Percentiles rank a stretch among this genome's conserved stretches.
phyloP scores from a whole-genome alignment of 257 asterid genomes.

The Solanum bulbocastanum region DNA sequence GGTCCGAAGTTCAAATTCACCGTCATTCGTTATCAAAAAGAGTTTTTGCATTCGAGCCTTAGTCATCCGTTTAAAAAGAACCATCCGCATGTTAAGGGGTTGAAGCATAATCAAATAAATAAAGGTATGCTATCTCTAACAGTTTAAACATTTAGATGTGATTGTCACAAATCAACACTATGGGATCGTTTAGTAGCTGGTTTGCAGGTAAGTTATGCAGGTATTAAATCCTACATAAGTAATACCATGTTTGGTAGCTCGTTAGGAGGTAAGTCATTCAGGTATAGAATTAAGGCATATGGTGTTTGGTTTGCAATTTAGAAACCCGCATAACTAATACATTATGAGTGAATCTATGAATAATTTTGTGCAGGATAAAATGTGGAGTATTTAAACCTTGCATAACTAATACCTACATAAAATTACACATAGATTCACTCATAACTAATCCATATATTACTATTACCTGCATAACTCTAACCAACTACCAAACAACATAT shows the following conservation, averaged over 20 bases:
- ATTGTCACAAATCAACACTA: neutral
- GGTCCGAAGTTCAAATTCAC: neutral
- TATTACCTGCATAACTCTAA: neutral
- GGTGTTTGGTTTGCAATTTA: neutral
- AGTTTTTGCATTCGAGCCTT: neutral
- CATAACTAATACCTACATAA: neutral
- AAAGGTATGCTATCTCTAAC: neutral
- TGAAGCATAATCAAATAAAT: neutral
- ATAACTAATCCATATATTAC: neutral
- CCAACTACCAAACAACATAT: neutral
- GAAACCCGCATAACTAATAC: neutral
- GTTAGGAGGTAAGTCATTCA: neutral
- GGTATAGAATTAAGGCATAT: too few species aligned
- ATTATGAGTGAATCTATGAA: too few species aligned
- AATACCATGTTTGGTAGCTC: neutral
- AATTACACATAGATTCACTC: neutral
- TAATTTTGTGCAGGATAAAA: too few species aligned
- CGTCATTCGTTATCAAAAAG: neutral
- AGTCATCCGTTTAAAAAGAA: neutral
- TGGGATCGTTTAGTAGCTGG: neutral
- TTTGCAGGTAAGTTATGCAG: neutral
- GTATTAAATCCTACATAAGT: neutral
- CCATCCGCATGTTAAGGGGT: neutral
- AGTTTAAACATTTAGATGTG: neutral
- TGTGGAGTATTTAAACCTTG: too few species aligned